A percentile compares a stretch with the other conserved stretches of the same genome.
Evolutionary conservation across 495 filamentous ascomycete species (phyloP).

Genomic region (Penicillium ochrochloron): DNA sequence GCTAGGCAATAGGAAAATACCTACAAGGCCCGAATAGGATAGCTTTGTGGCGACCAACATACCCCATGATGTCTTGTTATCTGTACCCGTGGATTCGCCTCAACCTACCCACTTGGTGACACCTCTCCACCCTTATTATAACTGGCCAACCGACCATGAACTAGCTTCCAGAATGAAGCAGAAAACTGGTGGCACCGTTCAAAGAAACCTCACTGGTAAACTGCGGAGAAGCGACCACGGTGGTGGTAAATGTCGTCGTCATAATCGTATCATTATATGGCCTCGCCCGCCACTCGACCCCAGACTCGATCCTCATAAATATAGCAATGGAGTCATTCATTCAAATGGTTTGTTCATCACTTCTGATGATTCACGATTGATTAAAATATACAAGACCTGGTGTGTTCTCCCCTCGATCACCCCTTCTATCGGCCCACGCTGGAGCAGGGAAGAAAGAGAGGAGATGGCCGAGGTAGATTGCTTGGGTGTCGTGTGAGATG

Average conservation of each 20-base stretch:
- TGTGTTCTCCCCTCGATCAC: conserved; percentile 11
- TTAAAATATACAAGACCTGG: conserved; percentile 3
- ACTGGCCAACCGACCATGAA: conserved; percentile 11
- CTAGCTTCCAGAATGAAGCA: conserved; percentile 15
- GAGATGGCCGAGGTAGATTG: not conserved
- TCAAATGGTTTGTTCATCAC: not conserved
- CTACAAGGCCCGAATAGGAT: not conserved
- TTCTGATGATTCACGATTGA: not conserved
- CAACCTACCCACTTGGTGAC: conserved; percentile 9
- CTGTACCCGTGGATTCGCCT: not conserved
- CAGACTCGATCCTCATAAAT: conserved; percentile 22
- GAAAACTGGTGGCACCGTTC: conserved; percentile 24
- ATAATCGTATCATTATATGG: conserved; percentile 30
- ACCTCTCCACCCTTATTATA: not conserved
- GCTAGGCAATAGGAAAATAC: not conserved
- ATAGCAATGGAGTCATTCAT: not conserved
- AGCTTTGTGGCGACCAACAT: not conserved
- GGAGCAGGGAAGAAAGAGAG: conserved; percentile 4
- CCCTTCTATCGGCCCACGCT: conserved; percentile 4
- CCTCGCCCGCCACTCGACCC: conserved; percentile 23
- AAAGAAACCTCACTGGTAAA: conserved; percentile 18
- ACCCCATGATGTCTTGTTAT: not conserved
- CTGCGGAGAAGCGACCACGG: conserved; percentile 25
- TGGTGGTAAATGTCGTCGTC: conserved; percentile 35
- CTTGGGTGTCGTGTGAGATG: conserved; percentile 1